These are phyloP conservation scores for Pichia sp. DNA, from an alignment of 1,139 yeast genomes.

Conservation along the genomic window DNA sequence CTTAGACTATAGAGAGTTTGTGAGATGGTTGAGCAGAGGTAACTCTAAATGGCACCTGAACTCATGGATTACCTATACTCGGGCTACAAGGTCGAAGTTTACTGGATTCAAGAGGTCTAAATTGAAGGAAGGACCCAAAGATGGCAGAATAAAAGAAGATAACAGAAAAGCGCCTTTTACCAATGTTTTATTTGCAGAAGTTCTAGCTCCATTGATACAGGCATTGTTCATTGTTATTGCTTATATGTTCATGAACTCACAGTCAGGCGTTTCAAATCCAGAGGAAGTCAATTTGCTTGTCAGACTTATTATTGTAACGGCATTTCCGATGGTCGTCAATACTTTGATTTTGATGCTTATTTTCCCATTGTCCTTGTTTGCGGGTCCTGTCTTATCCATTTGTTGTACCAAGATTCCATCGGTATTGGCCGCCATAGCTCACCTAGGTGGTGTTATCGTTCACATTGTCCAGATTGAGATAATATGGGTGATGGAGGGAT, in stretches of 20 bases:
- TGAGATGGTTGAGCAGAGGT: slow-evolving; percentile 67
- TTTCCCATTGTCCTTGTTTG: slow-evolving; percentile 40
- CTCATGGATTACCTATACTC: slow-evolving; percentile 59
- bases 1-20: slow-evolving; percentile 58
- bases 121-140: slow-evolving; percentile 4
- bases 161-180: slow-evolving; percentile 32
- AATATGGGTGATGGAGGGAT: slow-evolving; percentile 57
- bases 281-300: slow-evolving; percentile 46
- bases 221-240: slow-evolving; percentile 45
- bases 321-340: slow-evolving; percentile 50
- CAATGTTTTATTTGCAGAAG: slow-evolving; percentile 47
- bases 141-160: slow-evolving; percentile 12
- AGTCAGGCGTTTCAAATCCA: slow-evolving; percentile 49
- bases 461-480: slow-evolving; percentile 53
- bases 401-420: slow-evolving; percentile 30
- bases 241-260: slow-evolving; percentile 63
- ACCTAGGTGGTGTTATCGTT: slow-evolving; percentile 42
- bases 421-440: slow-evolving; percentile 45
- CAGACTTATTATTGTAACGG: slow-evolving; percentile 43
- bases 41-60: slow-evolving; percentile 40
- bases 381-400: slow-evolving; percentile 38
- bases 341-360: slow-evolving; percentile 34
- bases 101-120: slow-evolving; percentile 57
- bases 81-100: slow-evolving; percentile 46
- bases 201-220: slow-evolving; percentile 41